These are phyloP conservation scores for Penicillium manginii DNA, from an alignment of 495 filamentous ascomycete genomes.

Conservation along the genomic window DNA sequence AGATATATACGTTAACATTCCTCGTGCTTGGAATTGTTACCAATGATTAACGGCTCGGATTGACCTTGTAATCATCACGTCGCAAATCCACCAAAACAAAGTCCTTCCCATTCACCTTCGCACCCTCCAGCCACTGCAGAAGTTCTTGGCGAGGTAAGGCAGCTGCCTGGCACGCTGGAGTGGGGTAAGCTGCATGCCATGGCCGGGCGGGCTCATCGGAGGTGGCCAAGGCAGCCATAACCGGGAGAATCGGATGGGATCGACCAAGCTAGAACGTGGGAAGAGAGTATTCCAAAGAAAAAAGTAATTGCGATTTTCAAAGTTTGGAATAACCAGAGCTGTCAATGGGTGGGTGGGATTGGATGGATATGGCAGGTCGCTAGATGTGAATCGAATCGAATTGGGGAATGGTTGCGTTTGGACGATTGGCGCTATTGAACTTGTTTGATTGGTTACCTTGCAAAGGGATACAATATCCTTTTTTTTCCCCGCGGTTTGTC, in stretches of 20 bases:
- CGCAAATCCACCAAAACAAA: conserved; percentile 68
- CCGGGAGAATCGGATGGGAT: neutral
- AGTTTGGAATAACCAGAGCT: no score
- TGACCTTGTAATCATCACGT: conserved; percentile 66
- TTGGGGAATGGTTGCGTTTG: neutral
- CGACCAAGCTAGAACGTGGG: neutral
- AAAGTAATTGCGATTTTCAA: no score
- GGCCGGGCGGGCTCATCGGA: conserved; percentile 21
- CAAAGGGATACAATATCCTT: neutral
- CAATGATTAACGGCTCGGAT: no score
- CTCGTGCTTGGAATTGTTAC: no score
- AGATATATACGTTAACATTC: neutral
- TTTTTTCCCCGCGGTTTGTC: neutral
- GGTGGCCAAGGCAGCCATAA: neutral
- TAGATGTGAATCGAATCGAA: neutral
- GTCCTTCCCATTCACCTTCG: conserved; percentile 46
- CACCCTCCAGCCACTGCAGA: conserved; percentile 42
- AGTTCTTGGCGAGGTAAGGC: conserved; percentile 42
- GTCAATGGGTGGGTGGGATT: no score
- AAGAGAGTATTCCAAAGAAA: no score
- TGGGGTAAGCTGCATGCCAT: conserved; percentile 52
- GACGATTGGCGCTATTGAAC: neutral
- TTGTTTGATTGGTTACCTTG: neutral
- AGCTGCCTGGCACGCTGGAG: conserved; percentile 31
- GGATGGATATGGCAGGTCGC: no score